Base-by-base conservation (phyloP, 257 asterid genomes). In the Cinchona pubescens region DNA sequence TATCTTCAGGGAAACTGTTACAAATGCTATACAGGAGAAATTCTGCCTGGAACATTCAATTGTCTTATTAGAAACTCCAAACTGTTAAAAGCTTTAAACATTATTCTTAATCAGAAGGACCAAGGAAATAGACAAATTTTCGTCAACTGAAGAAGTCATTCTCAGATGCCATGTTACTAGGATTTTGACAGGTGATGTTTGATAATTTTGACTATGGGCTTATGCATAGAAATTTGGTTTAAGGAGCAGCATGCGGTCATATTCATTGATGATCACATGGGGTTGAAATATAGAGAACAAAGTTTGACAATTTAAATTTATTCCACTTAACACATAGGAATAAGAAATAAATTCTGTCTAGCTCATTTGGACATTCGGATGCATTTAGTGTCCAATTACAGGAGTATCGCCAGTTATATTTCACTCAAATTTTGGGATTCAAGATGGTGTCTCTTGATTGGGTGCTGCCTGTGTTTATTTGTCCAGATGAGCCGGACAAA, bases 241-340 rank as follows among this genome's bases (percentile, higher is more conserved):
- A 81, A 42, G 23, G 60, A 61, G 86, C 78, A 70, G 38, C 58
- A 35, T 25, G 49, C 53, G 73, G 85, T 84, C 81, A 83, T 80
- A 70, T 45, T 18, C 74, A 46, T 78, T 61, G 75, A 68, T 74
- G 63, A 76, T 60, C 12, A 16, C 9, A 61, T 73, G 46, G 69
- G 29, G 37, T 40, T 29, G n/a, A 59, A 12, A 51, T 23, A 23
- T 29, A 59, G 11, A 35, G 77, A 73, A 56, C 60, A 59, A 16
- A 56, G 63, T 48, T 13, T 46, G 55, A 13, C 38, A 61, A 32
- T 16, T 62, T 61, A 67, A 51, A 4, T 55, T 43, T 38, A n/a
- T 51, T 49, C 23, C 29, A 21, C 40, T 48, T 65, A 1, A 30
- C 63, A 58, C 0, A 58, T 32, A 25, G 29, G 78, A n/a, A n/a